Evolutionary conservation across 352 stramenopile genomes (phyloP).

Genomic region (Peronospora farinosa): DNA sequence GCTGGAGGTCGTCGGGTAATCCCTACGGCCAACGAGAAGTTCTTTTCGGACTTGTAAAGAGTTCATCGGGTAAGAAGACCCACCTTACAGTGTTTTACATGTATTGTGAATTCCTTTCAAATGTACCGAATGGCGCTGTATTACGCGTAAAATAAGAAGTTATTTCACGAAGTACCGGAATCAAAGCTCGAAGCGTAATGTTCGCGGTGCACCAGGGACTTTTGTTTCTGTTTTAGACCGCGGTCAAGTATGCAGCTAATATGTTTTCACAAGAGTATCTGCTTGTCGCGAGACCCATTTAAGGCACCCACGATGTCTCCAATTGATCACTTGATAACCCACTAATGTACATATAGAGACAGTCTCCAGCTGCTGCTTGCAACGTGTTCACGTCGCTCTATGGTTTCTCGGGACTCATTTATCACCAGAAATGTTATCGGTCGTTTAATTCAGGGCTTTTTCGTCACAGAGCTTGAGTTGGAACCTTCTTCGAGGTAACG

Average conservation of each 20-base stretch:
- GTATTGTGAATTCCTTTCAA: neutral
- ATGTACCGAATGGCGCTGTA: neutral
- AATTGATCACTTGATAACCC: too few species aligned
- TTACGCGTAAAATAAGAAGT: neutral
- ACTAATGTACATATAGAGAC: neutral
- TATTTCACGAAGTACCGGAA: neutral
- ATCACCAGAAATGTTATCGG: neutral
- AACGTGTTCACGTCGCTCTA: neutral
- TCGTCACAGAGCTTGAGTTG: constrained; percentile 2
- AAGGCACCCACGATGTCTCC: too few species aligned
- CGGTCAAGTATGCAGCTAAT: neutral
- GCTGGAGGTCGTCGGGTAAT: constrained; percentile 40
- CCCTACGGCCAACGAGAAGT: constrained; percentile 67
- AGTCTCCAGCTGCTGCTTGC: neutral
- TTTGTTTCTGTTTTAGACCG: neutral
- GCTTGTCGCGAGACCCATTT: neutral
- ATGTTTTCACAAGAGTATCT: neutral
- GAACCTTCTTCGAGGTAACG: constrained; percentile 18
- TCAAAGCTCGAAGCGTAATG: neutral
- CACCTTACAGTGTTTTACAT: constrained; percentile 27
- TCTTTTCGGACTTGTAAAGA: constrained; percentile 78
- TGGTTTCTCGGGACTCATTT: neutral
- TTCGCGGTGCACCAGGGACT: neutral
- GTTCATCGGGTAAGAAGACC: constrained; percentile 7
- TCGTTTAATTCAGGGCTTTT: neutral